Conservation (phyloP, 305 asterid genomes). For the Solanum chacoense region DNA sequence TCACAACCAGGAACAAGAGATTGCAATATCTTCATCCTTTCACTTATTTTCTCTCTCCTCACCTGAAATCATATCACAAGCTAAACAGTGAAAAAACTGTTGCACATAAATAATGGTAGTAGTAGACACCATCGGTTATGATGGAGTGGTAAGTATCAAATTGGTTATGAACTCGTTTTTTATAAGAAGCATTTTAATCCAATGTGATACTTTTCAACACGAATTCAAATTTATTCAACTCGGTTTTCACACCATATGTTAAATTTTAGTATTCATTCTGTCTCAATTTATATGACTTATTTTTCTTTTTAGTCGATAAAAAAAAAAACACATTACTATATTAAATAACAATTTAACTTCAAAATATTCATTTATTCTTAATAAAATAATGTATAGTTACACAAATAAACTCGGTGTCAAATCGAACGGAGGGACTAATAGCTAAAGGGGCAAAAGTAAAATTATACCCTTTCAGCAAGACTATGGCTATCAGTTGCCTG, state of each 20-base stretch:
- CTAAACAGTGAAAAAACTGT: neutral
- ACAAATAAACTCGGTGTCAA: neutral
- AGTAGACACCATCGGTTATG: neutral
- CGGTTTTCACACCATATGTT: neutral
- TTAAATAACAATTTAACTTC: no score
- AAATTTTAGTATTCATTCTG: neutral
- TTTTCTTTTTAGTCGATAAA: no score
- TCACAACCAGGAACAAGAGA: conserved; percentile 86
- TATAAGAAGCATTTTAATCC: neutral
- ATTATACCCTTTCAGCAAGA: conserved; percentile 42
- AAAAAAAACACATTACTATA: no score
- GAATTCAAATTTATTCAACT: neutral
- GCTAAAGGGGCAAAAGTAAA: neutral
- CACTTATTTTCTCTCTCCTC: conserved; percentile 80
- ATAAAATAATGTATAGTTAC: no score
- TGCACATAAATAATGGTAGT: neutral
- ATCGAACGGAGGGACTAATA: neutral
- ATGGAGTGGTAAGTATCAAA: neutral
- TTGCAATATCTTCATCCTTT: conserved; percentile 71
- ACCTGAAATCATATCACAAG: conserved; percentile 27
- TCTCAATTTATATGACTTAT: neutral
- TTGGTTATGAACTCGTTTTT: fast-evolving
- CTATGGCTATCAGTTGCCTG: conserved; percentile 90
- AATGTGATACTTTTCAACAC: fast-evolving
- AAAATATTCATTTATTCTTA: no score